Evolutionary conservation across 1,284 basidiomycete species (phyloP).

Genomic region (Ustilago tritici): DNA sequence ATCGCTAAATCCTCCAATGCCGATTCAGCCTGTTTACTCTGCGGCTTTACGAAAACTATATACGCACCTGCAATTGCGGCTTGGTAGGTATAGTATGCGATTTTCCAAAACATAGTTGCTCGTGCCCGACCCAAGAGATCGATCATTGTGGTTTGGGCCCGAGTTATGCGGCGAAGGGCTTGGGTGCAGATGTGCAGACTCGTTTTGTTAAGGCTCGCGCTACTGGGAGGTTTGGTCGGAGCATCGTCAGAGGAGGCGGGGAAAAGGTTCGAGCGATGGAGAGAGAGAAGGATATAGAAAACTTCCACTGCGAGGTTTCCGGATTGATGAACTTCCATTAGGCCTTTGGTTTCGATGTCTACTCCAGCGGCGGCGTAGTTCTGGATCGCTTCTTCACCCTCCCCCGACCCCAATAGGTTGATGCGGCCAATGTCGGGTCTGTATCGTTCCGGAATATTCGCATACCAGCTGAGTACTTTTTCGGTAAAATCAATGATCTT

Average conservation of each 20-base stretch:
- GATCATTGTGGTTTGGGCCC: conserved; percentile 41
- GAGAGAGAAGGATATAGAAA: conserved; percentile 35
- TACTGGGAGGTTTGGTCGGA: neutral
- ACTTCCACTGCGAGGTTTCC: conserved; percentile 44
- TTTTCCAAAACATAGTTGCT: conserved; percentile 51
- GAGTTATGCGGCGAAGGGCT: conserved; percentile 37
- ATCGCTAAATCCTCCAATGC: conserved; percentile 42
- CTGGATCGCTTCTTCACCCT: conserved; percentile 26
- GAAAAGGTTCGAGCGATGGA: conserved; percentile 42
- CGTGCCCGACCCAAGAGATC: conserved; percentile 33
- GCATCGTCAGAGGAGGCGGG: conserved; percentile 6
- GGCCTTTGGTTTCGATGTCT: conserved; percentile 42
- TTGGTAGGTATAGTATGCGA: conserved; percentile 48
- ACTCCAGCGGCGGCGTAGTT: conserved; percentile 38
- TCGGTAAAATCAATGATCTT: conserved; percentile 38
- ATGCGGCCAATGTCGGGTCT: conserved; percentile 36
- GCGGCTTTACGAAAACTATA: conserved; percentile 40
- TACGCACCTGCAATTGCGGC: conserved; percentile 45
- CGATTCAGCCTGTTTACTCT: conserved; percentile 38
- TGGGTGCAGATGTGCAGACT: conserved; percentile 43
- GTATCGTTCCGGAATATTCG: conserved; percentile 34
- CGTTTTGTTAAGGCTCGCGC: conserved; percentile 23
- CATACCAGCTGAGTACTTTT: conserved; percentile 44
- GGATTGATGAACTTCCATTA: conserved; percentile 45
- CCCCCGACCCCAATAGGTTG: conserved; percentile 19